phyloP scores from a whole-genome alignment of 2,329 filamentous ascomycete genomes.

The Apiospora sp. region DNA sequence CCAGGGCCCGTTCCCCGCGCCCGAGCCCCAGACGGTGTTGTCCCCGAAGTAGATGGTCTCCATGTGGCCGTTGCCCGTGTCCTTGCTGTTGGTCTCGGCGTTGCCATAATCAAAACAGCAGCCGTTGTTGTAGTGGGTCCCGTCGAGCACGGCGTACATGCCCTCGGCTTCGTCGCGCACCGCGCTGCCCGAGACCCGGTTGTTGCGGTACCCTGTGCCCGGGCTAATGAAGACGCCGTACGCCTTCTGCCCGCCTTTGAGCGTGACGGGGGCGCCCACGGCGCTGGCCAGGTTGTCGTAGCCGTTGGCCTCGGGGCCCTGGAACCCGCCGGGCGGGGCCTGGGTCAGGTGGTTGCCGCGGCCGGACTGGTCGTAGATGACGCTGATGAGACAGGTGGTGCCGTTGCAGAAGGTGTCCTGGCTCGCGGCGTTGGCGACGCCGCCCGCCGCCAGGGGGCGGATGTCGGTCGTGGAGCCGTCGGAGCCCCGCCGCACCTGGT shows the following conservation, averaged over 20 bases:
- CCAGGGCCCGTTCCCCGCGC: slow-evolving; percentile 68
- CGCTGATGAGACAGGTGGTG: slow-evolving; percentile 69
- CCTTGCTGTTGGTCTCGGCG: slow-evolving; percentile 58
- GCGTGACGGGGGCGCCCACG: slow-evolving; percentile 65
- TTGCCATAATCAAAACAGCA: slow-evolving; percentile 69
- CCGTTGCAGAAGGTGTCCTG: slow-evolving; percentile 68
- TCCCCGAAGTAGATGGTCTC: slow-evolving; percentile 72
- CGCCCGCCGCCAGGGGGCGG: slow-evolving; percentile 61
- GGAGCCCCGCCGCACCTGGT: slow-evolving; percentile 66
- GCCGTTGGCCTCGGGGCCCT: slow-evolving; percentile 62
- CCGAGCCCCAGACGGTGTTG: slow-evolving; percentile 62
- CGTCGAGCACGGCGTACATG: slow-evolving; percentile 68
- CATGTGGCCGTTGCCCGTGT: slow-evolving; percentile 72
- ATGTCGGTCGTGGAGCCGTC: slow-evolving; percentile 57
- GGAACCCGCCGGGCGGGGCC: slow-evolving; percentile 65
- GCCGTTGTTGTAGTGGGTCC: slow-evolving; percentile 63
- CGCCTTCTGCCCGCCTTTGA: slow-evolving; percentile 64
- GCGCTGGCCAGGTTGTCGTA: slow-evolving; percentile 68
- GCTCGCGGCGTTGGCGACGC: slow-evolving; percentile 66
- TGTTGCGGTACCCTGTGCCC: slow-evolving; percentile 69
- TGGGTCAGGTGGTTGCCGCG: slow-evolving; percentile 68
- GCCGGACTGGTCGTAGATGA: slow-evolving; percentile 73
- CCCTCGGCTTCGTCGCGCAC: slow-evolving; percentile 63
- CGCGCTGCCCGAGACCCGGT: slow-evolving; percentile 59
- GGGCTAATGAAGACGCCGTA: slow-evolving; percentile 71